phyloP scores from a whole-genome alignment of 2,329 filamentous ascomycete species.

The Xylariaceae sp. region DNA sequence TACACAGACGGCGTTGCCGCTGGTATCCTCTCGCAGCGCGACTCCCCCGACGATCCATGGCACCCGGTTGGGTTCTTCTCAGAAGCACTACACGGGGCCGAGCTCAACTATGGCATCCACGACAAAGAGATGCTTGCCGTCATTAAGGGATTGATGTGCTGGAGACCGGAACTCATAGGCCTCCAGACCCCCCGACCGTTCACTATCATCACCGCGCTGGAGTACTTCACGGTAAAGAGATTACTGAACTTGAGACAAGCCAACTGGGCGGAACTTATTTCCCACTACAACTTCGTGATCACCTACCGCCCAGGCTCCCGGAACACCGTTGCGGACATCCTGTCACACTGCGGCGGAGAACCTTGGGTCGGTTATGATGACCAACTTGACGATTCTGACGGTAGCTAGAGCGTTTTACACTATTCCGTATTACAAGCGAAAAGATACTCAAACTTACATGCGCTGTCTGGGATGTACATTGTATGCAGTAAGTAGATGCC shows the following conservation, averaged over 20 bases:
- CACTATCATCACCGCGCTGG: background rate
- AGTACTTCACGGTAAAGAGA: background rate
- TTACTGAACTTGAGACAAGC: background rate
- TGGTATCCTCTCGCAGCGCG: background rate
- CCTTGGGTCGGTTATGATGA: too few species aligned
- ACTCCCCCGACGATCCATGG: background rate
- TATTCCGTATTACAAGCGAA: too few species aligned
- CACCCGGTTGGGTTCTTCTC: background rate
- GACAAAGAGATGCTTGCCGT: constrained; percentile 1
- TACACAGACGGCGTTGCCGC: background rate
- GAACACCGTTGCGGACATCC: background rate
- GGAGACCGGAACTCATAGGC: background rate
- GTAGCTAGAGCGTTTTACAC: too few species aligned
- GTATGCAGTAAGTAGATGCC: too few species aligned
- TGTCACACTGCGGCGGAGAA: too few species aligned
- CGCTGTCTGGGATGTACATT: too few species aligned
- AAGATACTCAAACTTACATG: too few species aligned
- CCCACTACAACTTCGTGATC: background rate
- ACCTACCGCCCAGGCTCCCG: background rate
- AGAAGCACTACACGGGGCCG: background rate
- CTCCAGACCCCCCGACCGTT: background rate
- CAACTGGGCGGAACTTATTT: background rate
- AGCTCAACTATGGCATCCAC: background rate
- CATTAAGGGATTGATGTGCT: background rate
- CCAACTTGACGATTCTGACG: too few species aligned